Conservation (phyloP, 768 basidiomycete genomes). For the Trametes cinnabarina region DNA sequence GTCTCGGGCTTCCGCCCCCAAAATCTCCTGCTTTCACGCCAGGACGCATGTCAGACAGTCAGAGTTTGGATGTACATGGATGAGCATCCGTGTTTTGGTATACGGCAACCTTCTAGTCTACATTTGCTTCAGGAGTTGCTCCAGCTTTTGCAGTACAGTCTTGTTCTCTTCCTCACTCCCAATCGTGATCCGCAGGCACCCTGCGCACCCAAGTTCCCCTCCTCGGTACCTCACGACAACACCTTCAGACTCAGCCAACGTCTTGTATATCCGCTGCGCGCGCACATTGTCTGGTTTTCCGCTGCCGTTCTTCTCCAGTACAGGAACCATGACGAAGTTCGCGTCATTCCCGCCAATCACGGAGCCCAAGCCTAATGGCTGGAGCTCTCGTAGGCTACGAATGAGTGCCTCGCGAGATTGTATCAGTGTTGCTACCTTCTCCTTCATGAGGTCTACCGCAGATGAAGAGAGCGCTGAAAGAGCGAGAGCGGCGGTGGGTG, state of each 20-base stretch:
- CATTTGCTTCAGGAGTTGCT: conserved; percentile 42
- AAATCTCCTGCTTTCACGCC: no score
- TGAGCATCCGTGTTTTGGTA: not conserved
- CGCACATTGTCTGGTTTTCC: conserved; percentile 56
- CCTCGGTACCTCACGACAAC: conserved; percentile 93
- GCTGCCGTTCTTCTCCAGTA: conserved; percentile 48
- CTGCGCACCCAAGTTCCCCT: conserved; percentile 78
- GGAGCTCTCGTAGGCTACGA: conserved; percentile 44
- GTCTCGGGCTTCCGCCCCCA: no score
- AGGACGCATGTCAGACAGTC: no score
- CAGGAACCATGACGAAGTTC: conserved; percentile 85
- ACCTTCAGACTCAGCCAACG: conserved; percentile 78
- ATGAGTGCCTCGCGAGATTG: conserved; percentile 58
- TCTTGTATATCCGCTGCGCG: conserved; percentile 67
- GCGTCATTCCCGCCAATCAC: conserved; percentile 82
- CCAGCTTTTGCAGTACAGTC: conserved; percentile 53
- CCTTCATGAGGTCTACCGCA: conserved; percentile 62
- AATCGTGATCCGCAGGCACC: conserved; percentile 86
- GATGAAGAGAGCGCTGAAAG: conserved; percentile 68
- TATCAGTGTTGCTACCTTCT: conserved; percentile 58
- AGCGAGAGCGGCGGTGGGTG: conserved; percentile 83
- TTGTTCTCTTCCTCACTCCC: conserved; percentile 81
- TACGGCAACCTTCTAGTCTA: conserved; percentile 2
- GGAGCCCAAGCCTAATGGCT: conserved; percentile 55
- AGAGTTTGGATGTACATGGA: no score